Base-by-base conservation (phyloP, 2,329 filamentous ascomycete genomes). In the Albifimbria verrucaria region DNA sequence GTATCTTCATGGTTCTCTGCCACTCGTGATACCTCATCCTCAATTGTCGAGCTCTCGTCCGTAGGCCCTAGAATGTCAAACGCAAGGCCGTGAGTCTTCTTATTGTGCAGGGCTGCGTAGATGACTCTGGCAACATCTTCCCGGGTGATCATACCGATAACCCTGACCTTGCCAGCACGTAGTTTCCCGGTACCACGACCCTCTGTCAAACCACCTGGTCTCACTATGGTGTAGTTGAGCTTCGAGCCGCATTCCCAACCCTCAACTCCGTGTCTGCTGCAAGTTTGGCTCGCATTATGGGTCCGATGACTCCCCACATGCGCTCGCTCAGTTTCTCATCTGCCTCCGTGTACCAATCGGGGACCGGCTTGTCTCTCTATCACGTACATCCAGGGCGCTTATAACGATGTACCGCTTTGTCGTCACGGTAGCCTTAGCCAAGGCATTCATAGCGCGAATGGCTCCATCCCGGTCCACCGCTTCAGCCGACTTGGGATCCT, bases 291-390 rank as follows among this genome's bases (percentile, higher is more conserved):
- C 25, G 24, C 25, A 48, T 4, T 24, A 48, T 48, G 25, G 46
- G 46, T 28, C 46, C 46, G 10, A 48, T 48, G 46, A 48, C 22
- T 7, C 46, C 46, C 25, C 25, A 48, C 46, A 48, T 48, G 46
- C 46, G 46, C n/a, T 48, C 46, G 46, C 46, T 48, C 25, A 48
- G 46, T 20, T 48, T 48, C 25, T 36, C n/a, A n/a, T 48, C 46
- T 20, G 46, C 46, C 25, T 32, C 46, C 25, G 46, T 48, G 46
- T 48, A 48, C 46, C 46, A 48, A 18, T 48, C 46, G 7, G 46
- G 46, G n/a, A 48, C 12, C 17, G 46, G 46, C 46, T 48, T 48
- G 24, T 48, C 23, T 48, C 46, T 21, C 46, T 24, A 21, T 48
- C 46, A 22, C 46, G 46, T 12, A 48, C 46, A 18, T 48, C 46